Conservation (phyloP, 805 yeast genomes). For the Starmera quercuum region DNA sequence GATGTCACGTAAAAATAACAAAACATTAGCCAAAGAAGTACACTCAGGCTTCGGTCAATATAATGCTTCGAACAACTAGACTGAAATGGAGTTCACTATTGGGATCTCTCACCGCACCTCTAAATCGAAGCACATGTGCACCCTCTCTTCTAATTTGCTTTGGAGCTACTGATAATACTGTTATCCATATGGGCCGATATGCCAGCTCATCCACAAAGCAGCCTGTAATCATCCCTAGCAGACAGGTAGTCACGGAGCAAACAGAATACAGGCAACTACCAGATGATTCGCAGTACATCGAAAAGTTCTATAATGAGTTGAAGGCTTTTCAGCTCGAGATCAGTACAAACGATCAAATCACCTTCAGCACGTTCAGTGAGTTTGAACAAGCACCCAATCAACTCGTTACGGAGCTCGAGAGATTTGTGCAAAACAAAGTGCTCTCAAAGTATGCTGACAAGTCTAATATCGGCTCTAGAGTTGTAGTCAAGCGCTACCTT, state of each 20-base stretch:
- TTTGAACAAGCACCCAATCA: conserved; percentile 30
- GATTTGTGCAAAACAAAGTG: conserved; percentile 26
- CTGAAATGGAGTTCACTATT: too few species aligned
- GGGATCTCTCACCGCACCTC: too few species aligned
- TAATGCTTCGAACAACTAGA: too few species aligned
- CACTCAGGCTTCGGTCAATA: too few species aligned
- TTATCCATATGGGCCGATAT: too few species aligned
- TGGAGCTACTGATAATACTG: too few species aligned
- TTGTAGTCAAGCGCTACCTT: conserved; percentile 20
- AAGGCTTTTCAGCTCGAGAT: conserved; percentile 24
- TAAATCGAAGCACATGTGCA: too few species aligned
- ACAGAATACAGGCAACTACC: conserved; percentile 39
- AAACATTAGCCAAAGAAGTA: too few species aligned
- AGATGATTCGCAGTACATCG: conserved; percentile 45
- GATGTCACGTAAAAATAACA: too few species aligned
- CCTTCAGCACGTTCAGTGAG: conserved; percentile 25
- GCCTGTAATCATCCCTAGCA: background rate
- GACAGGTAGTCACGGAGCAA: conserved; percentile 13
- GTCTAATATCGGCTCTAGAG: conserved; percentile 10
- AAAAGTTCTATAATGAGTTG: conserved; percentile 39
- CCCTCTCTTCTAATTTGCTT: too few species aligned
- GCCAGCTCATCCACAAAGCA: background rate
- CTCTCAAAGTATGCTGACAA: conserved; percentile 16
- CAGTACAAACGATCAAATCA: conserved; percentile 12
- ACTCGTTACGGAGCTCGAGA: conserved; percentile 30